These are phyloP conservation scores for Aspergillus kassunensis DNA, from an alignment of 495 filamentous ascomycete species.

Conservation along the genomic window DNA sequence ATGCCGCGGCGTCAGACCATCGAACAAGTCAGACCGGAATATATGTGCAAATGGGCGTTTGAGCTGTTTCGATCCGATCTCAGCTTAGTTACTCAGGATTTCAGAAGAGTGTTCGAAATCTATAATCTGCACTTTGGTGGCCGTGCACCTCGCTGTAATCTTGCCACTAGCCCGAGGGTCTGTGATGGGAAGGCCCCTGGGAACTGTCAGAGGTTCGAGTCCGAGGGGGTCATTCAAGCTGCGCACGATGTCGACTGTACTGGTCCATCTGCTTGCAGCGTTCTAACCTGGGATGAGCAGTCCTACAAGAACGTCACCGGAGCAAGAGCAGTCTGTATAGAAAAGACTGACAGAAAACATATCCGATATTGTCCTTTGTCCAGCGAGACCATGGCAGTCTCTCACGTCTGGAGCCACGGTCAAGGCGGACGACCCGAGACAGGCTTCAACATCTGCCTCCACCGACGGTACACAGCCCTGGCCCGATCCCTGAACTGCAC, in stretches of 20 bases:
- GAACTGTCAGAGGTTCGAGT: slow-evolving; percentile 7
- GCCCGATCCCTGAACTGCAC: neutral
- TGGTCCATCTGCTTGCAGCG: neutral
- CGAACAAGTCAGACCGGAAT: neutral
- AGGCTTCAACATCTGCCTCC: slow-evolving; percentile 6
- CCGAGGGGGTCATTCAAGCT: neutral
- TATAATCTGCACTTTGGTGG: neutral
- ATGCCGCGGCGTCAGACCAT: neutral
- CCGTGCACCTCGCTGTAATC: neutral
- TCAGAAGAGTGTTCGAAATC: neutral
- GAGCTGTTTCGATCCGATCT: slow-evolving; percentile 5
- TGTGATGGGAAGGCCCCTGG: slow-evolving; percentile 5
- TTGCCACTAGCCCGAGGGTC: neutral
- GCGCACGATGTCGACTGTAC: slow-evolving; percentile 2
- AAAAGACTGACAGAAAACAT: neutral
- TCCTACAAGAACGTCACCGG: neutral
- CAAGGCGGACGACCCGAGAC: slow-evolving; percentile 4
- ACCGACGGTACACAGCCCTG: neutral
- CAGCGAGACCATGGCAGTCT: neutral
- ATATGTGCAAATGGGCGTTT: slow-evolving; percentile 9
- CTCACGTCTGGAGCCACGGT: slow-evolving; percentile 7
- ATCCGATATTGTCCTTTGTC: slow-evolving; percentile 1
- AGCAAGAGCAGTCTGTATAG: neutral
- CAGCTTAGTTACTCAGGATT: slow-evolving; percentile 8
- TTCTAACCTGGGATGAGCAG: slow-evolving; percentile 3